A percentile compares a stretch with the other conserved stretches of the same genome.
Evolutionary conservation across 768 basidiomycete genomes (phyloP).

Genomic region (Podaxis sp.): DNA sequence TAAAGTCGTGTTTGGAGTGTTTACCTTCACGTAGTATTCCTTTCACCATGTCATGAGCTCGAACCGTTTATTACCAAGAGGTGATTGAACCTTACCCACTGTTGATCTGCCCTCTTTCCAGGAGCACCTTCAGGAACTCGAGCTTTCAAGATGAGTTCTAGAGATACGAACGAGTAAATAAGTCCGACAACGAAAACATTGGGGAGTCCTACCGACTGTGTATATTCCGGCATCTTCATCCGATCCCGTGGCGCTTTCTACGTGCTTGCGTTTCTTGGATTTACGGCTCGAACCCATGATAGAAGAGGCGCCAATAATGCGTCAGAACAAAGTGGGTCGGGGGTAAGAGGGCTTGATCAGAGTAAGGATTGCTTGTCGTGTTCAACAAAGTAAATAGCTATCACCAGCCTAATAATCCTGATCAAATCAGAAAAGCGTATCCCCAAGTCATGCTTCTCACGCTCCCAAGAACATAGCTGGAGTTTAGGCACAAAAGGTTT

Average conservation of each 20-base stretch:
- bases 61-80: neutral
- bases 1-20: neutral
- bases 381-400: too few species aligned
- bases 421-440: too few species aligned
- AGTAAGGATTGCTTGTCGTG: neutral
- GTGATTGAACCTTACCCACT: constrained; percentile 4
- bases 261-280: constrained; percentile 13
- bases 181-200: neutral
- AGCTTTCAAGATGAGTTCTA: constrained; percentile 61
- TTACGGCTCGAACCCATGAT: constrained; percentile 12
- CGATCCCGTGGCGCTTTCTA: neutral
- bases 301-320: neutral
- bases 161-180: neutral
- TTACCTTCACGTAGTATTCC: constrained; percentile 71
- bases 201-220: constrained; percentile 2
- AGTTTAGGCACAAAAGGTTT: neutral
- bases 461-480: neutral
- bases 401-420: too few species aligned
- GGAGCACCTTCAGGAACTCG: constrained; percentile 33
- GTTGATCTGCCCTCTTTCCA: constrained; percentile 16
- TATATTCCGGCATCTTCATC: constrained; percentile 6
- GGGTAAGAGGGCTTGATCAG: neutral
- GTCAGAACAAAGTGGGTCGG: neutral
- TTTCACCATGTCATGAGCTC: constrained; percentile 5
- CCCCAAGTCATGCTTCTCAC: neutral